Percentiles rank a stretch among this genome's conserved stretches.
These are phyloP conservation scores for Meira miltonrushii DNA, from an alignment of 1,284 basidiomycete genomes.

Conservation along the genomic window DNA sequence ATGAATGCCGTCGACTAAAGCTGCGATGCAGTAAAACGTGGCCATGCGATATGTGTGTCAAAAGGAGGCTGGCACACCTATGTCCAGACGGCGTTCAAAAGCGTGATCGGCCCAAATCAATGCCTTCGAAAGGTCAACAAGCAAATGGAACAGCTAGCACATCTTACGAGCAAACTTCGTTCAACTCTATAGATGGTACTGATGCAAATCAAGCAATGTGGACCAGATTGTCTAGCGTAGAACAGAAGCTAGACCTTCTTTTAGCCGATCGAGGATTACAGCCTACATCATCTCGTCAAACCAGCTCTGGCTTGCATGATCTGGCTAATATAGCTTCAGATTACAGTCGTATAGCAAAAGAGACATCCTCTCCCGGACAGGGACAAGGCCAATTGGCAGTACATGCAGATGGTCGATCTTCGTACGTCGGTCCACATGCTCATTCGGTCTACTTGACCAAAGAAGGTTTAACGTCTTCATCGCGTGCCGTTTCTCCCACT, in stretches of 20 bases:
- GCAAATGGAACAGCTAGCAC: too few species aligned
- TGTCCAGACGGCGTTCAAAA: slow-evolving; percentile 11
- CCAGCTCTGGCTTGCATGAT: not conserved
- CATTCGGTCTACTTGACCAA: slow-evolving; percentile 11
- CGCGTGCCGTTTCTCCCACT: not conserved
- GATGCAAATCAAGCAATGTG: not conserved
- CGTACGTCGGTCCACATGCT: slow-evolving; percentile 8
- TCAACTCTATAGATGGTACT: not conserved
- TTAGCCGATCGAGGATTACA: not conserved
- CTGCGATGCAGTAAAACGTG: slow-evolving; percentile 8
- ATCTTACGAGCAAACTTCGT: too few species aligned
- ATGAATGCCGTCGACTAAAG: slow-evolving; percentile 12
- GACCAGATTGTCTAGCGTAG: not conserved
- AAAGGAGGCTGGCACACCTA: not conserved
- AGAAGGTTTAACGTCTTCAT: not conserved
- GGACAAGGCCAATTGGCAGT: slow-evolving; percentile 5
- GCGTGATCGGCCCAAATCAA: not conserved
- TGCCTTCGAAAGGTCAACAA: too few species aligned
- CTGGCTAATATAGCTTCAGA: slow-evolving; percentile 6
- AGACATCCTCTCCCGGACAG: not conserved
- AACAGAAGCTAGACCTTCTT: slow-evolving; percentile 6
- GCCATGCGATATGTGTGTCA: slow-evolving; percentile 9
- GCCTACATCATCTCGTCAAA: not conserved
- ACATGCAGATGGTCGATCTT: not conserved
- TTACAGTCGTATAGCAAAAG: not conserved